Evolutionary conservation across 257 asterid species (phyloP).

Genomic region (Linderniella brevidens): DNA sequence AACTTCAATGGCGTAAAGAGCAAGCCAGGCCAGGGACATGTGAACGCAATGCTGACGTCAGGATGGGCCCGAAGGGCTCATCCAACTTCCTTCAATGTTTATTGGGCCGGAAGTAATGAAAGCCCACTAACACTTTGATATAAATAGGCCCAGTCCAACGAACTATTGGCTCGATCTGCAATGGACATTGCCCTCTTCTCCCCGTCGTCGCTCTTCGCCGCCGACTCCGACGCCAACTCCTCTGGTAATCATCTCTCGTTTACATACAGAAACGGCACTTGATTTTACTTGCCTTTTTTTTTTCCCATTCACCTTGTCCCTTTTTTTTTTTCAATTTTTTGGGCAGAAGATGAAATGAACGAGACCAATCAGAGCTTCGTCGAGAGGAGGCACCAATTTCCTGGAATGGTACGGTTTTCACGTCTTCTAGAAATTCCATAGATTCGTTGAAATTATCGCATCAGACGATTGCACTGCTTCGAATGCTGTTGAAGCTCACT

Average conservation of each 20-base stretch:
- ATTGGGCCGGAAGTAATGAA: too few species aligned
- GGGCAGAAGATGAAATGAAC: slow-evolving; percentile 37
- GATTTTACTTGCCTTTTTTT: not conserved
- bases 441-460: not conserved
- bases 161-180: not conserved
- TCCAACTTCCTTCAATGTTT: too few species aligned
- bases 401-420: slow-evolving; percentile 31
- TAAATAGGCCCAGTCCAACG: not conserved
- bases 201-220: slow-evolving; percentile 75
- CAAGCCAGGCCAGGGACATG: too few species aligned
- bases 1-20: not conserved
- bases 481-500: not conserved
- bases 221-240: slow-evolving; percentile 38
- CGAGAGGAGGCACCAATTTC: slow-evolving; percentile 72
- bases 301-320: not conserved
- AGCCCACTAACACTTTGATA: too few species aligned
- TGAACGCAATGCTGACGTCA: too few species aligned
- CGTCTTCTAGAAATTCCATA: not conserved
- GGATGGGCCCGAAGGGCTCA: too few species aligned
- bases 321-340: not conserved
- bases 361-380: slow-evolving; percentile 31
- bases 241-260: slow-evolving; percentile 19
- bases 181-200: slow-evolving; percentile 94
- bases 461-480: not conserved
- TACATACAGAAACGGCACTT: not conserved